These are phyloP conservation scores for Cardiosporidium cionae DNA, from an alignment of 169 alveolate genomes.

Conservation along the genomic window DNA sequence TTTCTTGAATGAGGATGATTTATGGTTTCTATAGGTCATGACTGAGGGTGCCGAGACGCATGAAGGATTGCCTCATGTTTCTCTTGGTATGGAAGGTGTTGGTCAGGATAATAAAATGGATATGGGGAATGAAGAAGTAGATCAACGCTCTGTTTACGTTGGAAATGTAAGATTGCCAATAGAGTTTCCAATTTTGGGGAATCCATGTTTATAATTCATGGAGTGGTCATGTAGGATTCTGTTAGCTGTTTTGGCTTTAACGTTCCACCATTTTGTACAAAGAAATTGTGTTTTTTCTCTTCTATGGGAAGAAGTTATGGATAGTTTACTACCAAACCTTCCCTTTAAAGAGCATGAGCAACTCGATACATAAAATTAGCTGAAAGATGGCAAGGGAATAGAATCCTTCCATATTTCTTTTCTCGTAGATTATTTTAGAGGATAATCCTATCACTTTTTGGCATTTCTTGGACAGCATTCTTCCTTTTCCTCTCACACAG, in stretches of 20 bases:
- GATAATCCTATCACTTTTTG: too few relatives aligned
- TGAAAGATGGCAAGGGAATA: too few relatives aligned
- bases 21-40: not conserved
- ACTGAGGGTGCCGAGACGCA: not conserved
- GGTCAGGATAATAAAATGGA: not conserved
- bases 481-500: too few relatives aligned
- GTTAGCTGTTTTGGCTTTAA: not conserved
- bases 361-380: too few relatives aligned
- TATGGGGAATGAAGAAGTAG: slow-evolving; percentile 3
- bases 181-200: not conserved
- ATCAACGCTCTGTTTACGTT: slow-evolving; percentile 12
- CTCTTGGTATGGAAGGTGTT: too few relatives aligned
- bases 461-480: too few relatives aligned
- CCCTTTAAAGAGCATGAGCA: too few relatives aligned
- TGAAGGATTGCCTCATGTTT: too few relatives aligned
- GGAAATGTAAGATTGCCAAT: slow-evolving; percentile 3
- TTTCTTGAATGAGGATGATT: not conserved
- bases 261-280: not conserved
- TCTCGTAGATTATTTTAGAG: too few relatives aligned
- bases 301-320: not conserved
- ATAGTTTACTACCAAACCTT: not conserved
- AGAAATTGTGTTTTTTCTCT: not conserved
- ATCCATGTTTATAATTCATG: not conserved
- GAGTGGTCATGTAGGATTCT: not conserved
- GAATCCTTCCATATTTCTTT: too few relatives aligned